Base-by-base conservation (phyloP, 768 basidiomycete species). In the Lactarius quietus region DNA sequence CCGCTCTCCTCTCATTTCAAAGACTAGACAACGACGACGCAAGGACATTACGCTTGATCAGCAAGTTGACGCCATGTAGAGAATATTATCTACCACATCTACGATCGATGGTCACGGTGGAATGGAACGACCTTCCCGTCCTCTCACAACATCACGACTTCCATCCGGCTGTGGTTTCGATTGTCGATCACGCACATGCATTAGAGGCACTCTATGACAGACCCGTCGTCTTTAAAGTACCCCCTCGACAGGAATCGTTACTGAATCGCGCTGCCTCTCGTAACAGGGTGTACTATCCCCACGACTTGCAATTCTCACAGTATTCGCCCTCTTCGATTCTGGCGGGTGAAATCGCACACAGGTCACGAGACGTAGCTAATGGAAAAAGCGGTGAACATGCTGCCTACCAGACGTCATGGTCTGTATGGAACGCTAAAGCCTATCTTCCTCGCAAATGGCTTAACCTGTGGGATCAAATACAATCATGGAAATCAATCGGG, bases 1-100 rank as follows among this genome's bases (percentile, higher is more conserved):
- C 79, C 8, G 66, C 73, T 10, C 77, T 71, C 52, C 72, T 66
- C 31, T 81, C 83, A 1, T 81, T 84, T 65, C 76, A 78, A 71
- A 70, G 62, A 51, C 70, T 82, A 12, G 65, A 15, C 12, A 3
- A 2, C 3, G 1, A 39, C 14, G 61, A 62, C 14, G 45, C 51
- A 39, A 38, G 53, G 14, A 45, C 62, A 12, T 20, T 66, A 6
- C 14, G 39, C 6, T 20, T 23, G 23, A 66, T 66, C 15, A 48
- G 53, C 7, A 14, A 28, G 1, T 18, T 66, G 8, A 29, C 55
- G 7, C 65, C 65, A 15, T 1, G 9, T 5, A 53, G 64, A 29
- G 35, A 18, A 8, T 55, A 54, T 29, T 54, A 65, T 33, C 64
- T 52, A 3, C 43, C 36, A 3, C 58, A 54, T 10, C 28, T 65